Evolutionary conservation across 2,329 filamentous ascomycete genomes (phyloP), one percentile per base, ranked within the genome.

Genomic region (Penicillium sp.): DNA sequence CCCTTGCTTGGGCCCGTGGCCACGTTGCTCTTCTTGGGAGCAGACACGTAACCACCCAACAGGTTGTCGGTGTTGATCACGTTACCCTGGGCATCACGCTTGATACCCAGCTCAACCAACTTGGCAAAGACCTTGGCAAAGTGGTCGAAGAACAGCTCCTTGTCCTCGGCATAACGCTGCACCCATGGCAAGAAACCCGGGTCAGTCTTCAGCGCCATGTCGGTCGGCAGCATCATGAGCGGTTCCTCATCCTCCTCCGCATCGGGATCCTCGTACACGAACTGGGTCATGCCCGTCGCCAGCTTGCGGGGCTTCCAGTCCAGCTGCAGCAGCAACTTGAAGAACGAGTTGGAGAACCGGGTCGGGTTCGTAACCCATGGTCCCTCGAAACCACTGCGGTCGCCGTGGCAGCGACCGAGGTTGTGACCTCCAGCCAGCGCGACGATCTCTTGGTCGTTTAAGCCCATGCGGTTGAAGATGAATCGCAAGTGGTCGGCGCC

Each of bases 151-250:
- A 88, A 88, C 47, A 80, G 61, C 0, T 87, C 85, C 72, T 86
- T 86, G 67, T 88, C 84, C 52, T 81, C 75, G 4, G 85, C 85
- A 68, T 88, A 88, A 61, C 77, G 68, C 71, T 85, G 77, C 12
- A 88, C 86, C 81, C 83, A 88, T 6, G 75, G 75, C 17, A 76
- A 70, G 69, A 89, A 88, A 5, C 64, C 69, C 2, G 77, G 71
- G 63, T 89, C 86, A 1, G 79, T 76, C 4, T 83, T 73, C 41
- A 88, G 76, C 4, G 85, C 82, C 67, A 88, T 82, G 69, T 88
- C 86, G 2, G 86, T 87, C 0, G 86, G 86, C 69, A 88, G 69
- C 86, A 88, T 88, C 86, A 88, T 88, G 43, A 88, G 75, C 57
- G 83, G 83, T 59, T 83, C 82, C 47, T 82, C 81, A 41, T 70